Evolutionary conservation across 2,329 filamentous ascomycete species (phyloP), one percentile per base, ranked within the genome.

Genomic region (Phaeosphaeriaceae sp.): DNA sequence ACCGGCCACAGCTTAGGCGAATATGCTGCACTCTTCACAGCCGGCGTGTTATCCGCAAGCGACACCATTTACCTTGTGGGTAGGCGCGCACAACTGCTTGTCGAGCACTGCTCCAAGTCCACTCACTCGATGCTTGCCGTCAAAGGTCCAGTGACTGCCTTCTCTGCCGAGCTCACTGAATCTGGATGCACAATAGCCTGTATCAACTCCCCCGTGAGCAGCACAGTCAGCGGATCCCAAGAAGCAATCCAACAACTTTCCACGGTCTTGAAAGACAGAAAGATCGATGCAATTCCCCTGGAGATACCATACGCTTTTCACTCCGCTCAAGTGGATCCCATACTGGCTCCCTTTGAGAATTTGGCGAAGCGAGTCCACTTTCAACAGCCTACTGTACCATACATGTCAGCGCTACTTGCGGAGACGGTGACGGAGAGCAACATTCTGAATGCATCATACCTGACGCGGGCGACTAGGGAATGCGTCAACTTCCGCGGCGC

Each of bases 331-430:
- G 38, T 78, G 20, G 72, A 79, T 4, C 74, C 76, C 9, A 76
- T 81, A 3, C 63, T 80, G 3, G 67, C 72, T 1, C 66, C 67
- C 4, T 74, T 78, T 30, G 67, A 74, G 17, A 56, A 65, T 0
- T 11, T 53, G 4, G 50, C 70, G 18, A 68, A 66, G 23, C 65
- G 71, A 9, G 51, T 56, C 4, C 9, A 28, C 1, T 63, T 56
- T 42, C 12, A 52, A 4, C 21, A 26, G 9, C 60, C 58, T 4
- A 47, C 32, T 3, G 23, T 60, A 1, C 76, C 78, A 0, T 68
- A 79, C 15, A 70, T 79, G 9, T 80, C 77, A 1, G 72, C 78
- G 8, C 63, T 80, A 2, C 64, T 79, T 11, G 73, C 74, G 12
- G 67, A 76, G 35, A 71, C 77, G 4, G 61, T 80, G 5, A 38